A percentile compares a stretch with the other conserved stretches of the same genome.
Conservation (phyloP, 805 yeast species). For the Maudiozyma saulgeensis region DNA sequence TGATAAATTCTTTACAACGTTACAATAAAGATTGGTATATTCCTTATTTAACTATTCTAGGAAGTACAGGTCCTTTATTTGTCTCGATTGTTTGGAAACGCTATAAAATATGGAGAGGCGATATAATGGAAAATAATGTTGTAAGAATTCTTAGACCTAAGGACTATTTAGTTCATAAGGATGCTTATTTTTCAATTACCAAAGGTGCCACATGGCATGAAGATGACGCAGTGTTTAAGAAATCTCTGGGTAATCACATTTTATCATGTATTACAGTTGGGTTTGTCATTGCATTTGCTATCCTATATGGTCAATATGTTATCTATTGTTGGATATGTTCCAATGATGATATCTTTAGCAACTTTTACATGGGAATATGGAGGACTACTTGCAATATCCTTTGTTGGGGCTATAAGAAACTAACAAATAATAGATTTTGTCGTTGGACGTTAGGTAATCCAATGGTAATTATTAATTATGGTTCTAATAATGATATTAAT, state of each 20-base stretch:
- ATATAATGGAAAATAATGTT: slow-evolving; percentile 51
- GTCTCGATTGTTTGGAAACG: slow-evolving; percentile 81
- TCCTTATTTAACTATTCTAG: slow-evolving; percentile 88
- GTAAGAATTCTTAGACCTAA: slow-evolving; percentile 64
- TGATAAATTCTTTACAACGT: slow-evolving; percentile 50
- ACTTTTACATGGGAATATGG: neutral
- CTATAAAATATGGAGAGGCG: slow-evolving; percentile 62
- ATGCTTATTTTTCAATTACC: slow-evolving; percentile 63
- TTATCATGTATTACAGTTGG: slow-evolving; percentile 64
- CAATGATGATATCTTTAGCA: neutral
- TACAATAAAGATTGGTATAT: slow-evolving; percentile 71
- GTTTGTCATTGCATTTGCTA: slow-evolving; percentile 42
- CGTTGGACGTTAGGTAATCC: neutral
- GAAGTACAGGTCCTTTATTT: slow-evolving; percentile 84
- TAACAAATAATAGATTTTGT: neutral
- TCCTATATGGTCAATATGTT: slow-evolving; percentile 40
- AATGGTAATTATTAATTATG: neutral
- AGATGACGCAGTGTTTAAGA: slow-evolving; percentile 75
- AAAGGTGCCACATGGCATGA: slow-evolving; percentile 90
- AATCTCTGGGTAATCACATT: slow-evolving; percentile 65
- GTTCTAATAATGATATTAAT: neutral
- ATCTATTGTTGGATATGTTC: slow-evolving; percentile 35
- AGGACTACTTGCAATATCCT: neutral
- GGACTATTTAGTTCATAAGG: slow-evolving; percentile 54
- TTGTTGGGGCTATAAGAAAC: neutral